phyloP scores from a whole-genome alignment of 164 flowering plant genomes.

The grape (Vitis vinifera) region DNA sequence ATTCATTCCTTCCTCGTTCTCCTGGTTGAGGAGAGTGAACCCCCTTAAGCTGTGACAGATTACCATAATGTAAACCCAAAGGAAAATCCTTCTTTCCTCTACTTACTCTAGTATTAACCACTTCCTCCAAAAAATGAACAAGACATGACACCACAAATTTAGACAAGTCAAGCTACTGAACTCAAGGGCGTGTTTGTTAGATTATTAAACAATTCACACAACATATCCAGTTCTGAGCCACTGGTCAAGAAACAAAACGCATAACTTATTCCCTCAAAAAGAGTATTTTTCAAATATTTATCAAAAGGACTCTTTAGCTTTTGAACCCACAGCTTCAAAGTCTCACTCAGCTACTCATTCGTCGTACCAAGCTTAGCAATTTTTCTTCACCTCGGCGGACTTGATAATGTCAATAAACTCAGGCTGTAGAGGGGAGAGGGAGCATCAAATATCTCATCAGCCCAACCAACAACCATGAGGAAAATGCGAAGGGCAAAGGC shows the following conservation, averaged over 20 bases:
- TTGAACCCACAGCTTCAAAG: neutral
- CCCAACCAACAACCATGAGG: neutral
- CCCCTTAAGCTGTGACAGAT: too few species aligned
- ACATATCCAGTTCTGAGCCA: neutral
- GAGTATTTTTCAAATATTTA: neutral
- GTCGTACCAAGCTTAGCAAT: slow-evolving; percentile 19
- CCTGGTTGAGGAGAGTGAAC: too few species aligned
- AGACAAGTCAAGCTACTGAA: neutral
- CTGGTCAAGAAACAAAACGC: neutral
- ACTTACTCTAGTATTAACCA: too few species aligned
- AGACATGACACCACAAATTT: too few species aligned
- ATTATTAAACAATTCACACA: neutral
- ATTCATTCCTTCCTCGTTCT: too few species aligned
- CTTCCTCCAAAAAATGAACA: too few species aligned
- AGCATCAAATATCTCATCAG: neutral
- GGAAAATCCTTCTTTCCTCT: too few species aligned
- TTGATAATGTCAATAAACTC: slow-evolving; percentile 87
- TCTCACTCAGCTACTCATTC: neutral
- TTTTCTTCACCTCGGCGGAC: slow-evolving; percentile 64
- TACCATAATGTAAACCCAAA: too few species aligned
- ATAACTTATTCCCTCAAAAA: slow-evolving; percentile 1
- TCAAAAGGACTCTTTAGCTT: slow-evolving; percentile 4
- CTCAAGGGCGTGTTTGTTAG: neutral
- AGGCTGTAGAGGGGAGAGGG: slow-evolving; percentile 37
- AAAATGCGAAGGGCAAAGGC: neutral